Evolutionary conservation across 331 rosid species (phyloP).

Genomic region (Quercus lobata): DNA sequence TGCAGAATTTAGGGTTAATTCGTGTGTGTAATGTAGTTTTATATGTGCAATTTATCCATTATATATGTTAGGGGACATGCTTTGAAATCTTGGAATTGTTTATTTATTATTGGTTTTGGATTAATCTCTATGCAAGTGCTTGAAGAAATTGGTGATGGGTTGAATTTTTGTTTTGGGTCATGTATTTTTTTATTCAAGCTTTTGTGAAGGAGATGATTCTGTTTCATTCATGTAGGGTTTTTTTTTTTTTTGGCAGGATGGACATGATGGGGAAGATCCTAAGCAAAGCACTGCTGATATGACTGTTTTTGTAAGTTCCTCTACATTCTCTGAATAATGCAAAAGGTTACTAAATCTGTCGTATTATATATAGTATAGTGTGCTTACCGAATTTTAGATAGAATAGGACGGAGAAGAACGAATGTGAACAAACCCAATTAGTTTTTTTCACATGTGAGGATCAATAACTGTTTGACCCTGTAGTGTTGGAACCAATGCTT

Average conservation of each 20-base stretch:
- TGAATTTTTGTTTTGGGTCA: not conserved
- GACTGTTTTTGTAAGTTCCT: conserved; percentile 77
- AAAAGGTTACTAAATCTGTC: not conserved
- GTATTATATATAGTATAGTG: no score
- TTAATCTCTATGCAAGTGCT: not conserved
- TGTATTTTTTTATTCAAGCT: not conserved
- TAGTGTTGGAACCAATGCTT: no score
- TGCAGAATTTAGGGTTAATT: not conserved
- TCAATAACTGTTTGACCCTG: no score
- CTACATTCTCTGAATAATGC: not conserved
- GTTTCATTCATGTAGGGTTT: not conserved
- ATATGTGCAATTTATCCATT: not conserved
- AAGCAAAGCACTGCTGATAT: conserved; percentile 93
- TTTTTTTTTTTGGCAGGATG: conserved; percentile 59
- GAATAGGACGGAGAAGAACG: no score
- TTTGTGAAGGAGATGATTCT: not conserved
- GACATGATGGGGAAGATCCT: conserved; percentile 72
- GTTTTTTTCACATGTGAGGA: no score
- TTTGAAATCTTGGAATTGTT: not conserved
- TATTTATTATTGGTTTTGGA: not conserved
- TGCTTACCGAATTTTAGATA: no score
- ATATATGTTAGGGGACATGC: not conserved
- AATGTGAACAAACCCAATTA: no score
- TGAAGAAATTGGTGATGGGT: not conserved
- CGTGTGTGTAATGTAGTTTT: not conserved